Evolutionary conservation across 2,329 filamentous ascomycete genomes (phyloP).

Genomic region (Alternaria viburni): DNA sequence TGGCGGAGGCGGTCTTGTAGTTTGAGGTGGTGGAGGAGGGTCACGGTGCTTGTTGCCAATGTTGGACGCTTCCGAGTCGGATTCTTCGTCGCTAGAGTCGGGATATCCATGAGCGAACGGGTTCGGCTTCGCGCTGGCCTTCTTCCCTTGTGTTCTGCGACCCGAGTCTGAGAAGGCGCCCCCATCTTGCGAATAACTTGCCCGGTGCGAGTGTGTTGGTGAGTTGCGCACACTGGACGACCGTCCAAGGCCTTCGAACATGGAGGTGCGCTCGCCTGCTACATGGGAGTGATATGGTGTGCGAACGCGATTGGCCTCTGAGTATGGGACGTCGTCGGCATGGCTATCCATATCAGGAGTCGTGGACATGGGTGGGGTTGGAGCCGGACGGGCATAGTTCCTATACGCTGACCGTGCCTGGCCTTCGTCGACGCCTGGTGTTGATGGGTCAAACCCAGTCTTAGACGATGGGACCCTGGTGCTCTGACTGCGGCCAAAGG

Average conservation of each 20-base stretch:
- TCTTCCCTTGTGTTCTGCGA: conserved; percentile 33
- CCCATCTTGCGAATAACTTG: conserved; percentile 28
- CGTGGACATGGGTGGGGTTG: conserved; percentile 34
- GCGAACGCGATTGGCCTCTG: conserved; percentile 56
- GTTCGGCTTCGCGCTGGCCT: conserved; percentile 27
- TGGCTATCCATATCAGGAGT: conserved; percentile 29
- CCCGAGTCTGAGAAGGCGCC: conserved; percentile 43
- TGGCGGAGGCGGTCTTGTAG: conserved; percentile 24
- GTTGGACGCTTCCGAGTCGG: conserved; percentile 29
- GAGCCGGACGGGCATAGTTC: conserved; percentile 42
- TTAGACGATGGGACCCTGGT: conserved; percentile 58
- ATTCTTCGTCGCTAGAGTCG: conserved; percentile 40
- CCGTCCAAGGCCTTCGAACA: conserved; percentile 59
- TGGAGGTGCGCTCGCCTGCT: conserved; percentile 64
- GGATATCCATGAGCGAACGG: conserved; percentile 39
- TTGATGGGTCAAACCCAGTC: conserved; percentile 64
- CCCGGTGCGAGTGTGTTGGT: conserved; percentile 40
- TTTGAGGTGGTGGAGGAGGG: conserved; percentile 21
- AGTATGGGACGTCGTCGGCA: conserved; percentile 45
- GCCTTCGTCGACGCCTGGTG: conserved; percentile 64
- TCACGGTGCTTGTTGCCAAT: conserved; percentile 20
- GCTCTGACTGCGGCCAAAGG: conserved; percentile 48
- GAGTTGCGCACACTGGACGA: conserved; percentile 62
- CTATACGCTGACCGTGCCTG: conserved; percentile 61
- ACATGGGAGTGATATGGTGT: conserved; percentile 60